A percentile compares a stretch with the other conserved stretches of the same genome.
These are phyloP conservation scores for Pestalotiopsis sp. DNA, from an alignment of 2,329 filamentous ascomycete genomes.

Conservation along the genomic window DNA sequence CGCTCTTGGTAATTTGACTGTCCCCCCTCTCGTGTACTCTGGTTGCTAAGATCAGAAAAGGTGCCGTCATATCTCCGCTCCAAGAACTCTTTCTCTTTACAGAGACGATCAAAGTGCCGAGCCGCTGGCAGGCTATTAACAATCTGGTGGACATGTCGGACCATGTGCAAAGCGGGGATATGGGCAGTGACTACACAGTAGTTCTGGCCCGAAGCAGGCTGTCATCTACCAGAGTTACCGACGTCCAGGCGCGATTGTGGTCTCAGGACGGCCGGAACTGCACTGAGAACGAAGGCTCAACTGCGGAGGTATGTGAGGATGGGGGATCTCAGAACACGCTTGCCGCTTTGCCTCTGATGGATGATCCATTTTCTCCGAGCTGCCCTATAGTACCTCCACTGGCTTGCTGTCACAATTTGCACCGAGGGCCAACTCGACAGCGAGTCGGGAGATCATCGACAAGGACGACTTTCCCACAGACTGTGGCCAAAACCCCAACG, in stretches of 20 bases:
- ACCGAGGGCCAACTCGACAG: background rate
- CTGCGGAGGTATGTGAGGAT: background rate
- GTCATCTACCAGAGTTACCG: background rate
- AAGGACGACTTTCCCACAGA: background rate
- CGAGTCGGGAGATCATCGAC: background rate
- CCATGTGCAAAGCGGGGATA: background rate
- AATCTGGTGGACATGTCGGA: background rate
- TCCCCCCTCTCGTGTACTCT: background rate
- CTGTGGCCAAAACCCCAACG: background rate
- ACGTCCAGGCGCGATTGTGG: background rate
- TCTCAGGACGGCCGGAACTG: background rate
- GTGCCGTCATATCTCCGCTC: background rate
- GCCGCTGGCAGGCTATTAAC: background rate
- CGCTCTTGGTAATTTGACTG: background rate
- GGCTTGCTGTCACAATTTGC: background rate
- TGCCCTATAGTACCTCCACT: background rate
- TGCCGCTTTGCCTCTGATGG: background rate
- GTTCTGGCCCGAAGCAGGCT: background rate
- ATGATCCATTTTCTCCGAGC: background rate
- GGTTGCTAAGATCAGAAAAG: background rate
- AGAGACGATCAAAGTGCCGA: background rate
- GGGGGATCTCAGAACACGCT: background rate
- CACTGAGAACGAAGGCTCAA: background rate
- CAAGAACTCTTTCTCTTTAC: background rate
- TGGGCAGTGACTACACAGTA: background rate